Conservation (phyloP, 2,329 filamentous ascomycete species). For the Neofusicoccum sp. region DNA sequence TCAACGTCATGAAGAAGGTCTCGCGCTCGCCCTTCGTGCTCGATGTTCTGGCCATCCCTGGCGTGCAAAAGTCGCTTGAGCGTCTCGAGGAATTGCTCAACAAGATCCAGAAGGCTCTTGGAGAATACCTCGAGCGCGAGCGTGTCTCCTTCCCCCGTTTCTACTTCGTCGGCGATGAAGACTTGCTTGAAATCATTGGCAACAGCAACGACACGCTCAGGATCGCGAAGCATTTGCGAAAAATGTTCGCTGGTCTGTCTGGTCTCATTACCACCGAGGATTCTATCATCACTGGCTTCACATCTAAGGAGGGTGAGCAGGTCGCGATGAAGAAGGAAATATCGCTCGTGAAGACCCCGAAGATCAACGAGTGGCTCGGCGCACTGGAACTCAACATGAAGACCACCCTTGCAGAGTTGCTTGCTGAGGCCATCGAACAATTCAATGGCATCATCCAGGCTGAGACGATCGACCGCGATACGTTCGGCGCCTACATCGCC, state of each 20-base stretch:
- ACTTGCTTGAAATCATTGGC: conserved; percentile 97
- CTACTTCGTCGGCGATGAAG: conserved; percentile 99
- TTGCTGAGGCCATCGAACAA: conserved; percentile 79
- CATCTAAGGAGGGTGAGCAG: conserved; percentile 90
- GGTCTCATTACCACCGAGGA: conserved; percentile 91
- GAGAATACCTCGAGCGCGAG: conserved; percentile 97
- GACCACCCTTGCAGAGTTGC: conserved; percentile 81
- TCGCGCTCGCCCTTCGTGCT: conserved; percentile 94
- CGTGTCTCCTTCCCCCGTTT: conserved; percentile 96
- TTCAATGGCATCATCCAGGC: conserved; percentile 77
- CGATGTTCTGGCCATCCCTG: conserved; percentile 92
- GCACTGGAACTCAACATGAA: conserved; percentile 94
- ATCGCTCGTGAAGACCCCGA: conserved; percentile 86
- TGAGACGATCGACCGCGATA: conserved; percentile 65
- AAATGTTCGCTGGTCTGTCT: conserved; percentile 98
- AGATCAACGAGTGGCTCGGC: conserved; percentile 98
- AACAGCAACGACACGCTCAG: conserved; percentile 97
- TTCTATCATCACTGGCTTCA: conserved; percentile 83
- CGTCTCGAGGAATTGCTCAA: conserved; percentile 93
- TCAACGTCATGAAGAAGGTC: conserved; percentile 99
- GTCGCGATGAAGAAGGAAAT: conserved; percentile 88
- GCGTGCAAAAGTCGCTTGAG: conserved; percentile 93
- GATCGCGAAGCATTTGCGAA: conserved; percentile 98
- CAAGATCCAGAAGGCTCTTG: conserved; percentile 98
- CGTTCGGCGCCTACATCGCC: conserved; percentile 76